Percentiles rank a stretch among this genome's conserved stretches.
These are phyloP conservation scores for Candida tropicalis DNA, from an alignment of 1,139 yeast genomes.

Conservation along the genomic window DNA sequence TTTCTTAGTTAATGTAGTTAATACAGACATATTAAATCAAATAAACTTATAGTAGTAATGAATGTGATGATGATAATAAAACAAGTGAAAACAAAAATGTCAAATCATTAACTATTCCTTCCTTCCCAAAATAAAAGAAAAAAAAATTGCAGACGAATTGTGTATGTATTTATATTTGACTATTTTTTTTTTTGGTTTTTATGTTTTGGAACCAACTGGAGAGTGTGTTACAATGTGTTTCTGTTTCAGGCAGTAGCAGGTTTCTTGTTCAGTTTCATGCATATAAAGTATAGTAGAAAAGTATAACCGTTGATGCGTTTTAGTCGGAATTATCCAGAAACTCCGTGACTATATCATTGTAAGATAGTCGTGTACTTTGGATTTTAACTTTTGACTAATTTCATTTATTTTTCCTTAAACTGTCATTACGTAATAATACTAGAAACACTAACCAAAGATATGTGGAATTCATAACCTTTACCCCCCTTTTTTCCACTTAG, in stretches of 20 bases:
- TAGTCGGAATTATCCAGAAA: constrained; percentile 4
- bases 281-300: not conserved
- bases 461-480: too few relatives aligned
- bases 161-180: constrained; percentile 2
- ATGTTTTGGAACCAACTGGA: too few relatives aligned
- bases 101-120: not conserved
- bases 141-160: not conserved
- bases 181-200: too few relatives aligned
- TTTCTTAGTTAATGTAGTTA: constrained; percentile 2
- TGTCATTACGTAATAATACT: too few relatives aligned
- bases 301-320: constrained; percentile 1
- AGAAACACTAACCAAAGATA: too few relatives aligned
- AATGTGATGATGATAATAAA: not conserved
- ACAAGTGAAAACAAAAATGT: not conserved
- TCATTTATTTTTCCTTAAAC: too few relatives aligned
- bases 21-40: not conserved
- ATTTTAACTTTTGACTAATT: too few relatives aligned
- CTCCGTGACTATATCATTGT: not conserved
- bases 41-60: not conserved
- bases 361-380: not conserved
- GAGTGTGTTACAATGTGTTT: too few relatives aligned
- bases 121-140: not conserved
- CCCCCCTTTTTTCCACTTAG: too few relatives aligned
- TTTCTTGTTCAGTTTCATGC: not conserved
- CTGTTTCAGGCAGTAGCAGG: too few relatives aligned